Evolutionary conservation across 2,329 filamentous ascomycete genomes (phyloP).

Genomic region (Aspergillus aculeatus): DNA sequence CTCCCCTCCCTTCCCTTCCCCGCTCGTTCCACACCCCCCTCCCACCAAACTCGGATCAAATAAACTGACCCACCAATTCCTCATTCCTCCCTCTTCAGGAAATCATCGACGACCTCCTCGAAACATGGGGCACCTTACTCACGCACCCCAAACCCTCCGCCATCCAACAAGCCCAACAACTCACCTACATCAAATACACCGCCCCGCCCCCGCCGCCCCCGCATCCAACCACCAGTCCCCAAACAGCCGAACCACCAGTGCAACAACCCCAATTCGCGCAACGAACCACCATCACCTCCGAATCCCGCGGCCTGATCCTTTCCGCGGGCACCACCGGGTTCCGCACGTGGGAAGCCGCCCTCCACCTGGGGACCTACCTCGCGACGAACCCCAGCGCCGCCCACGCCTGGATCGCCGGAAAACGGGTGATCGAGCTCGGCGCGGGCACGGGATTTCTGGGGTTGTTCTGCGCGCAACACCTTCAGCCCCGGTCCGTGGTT

Average conservation of each 20-base stretch:
- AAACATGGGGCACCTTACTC: constrained; percentile 64
- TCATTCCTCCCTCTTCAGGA: constrained; percentile 56
- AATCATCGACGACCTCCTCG: constrained; percentile 78
- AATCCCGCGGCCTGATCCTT: constrained; percentile 55
- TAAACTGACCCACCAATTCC: no score
- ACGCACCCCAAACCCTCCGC: constrained; percentile 64
- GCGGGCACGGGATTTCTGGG: constrained; percentile 67
- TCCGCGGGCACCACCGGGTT: constrained; percentile 64
- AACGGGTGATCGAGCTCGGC: constrained; percentile 63
- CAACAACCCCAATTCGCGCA: not conserved
- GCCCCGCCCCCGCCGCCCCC: constrained; percentile 24
- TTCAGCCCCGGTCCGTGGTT: constrained; percentile 54
- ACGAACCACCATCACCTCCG: constrained; percentile 46
- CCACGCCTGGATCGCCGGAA: constrained; percentile 49
- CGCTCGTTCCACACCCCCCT: not conserved
- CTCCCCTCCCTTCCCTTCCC: no score
- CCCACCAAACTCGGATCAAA: no score
- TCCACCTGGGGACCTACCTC: constrained; percentile 63
- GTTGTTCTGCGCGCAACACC: constrained; percentile 60
- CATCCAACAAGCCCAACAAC: constrained; percentile 64
- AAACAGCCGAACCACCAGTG: not conserved
- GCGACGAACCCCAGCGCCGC: constrained; percentile 45
- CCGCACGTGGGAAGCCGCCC: constrained; percentile 68
- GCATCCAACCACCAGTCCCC: not conserved
- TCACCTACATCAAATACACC: constrained; percentile 72